These are phyloP conservation scores for Diaporthe longicolla DNA, from an alignment of 2,329 filamentous ascomycete genomes.

Conservation along the genomic window DNA sequence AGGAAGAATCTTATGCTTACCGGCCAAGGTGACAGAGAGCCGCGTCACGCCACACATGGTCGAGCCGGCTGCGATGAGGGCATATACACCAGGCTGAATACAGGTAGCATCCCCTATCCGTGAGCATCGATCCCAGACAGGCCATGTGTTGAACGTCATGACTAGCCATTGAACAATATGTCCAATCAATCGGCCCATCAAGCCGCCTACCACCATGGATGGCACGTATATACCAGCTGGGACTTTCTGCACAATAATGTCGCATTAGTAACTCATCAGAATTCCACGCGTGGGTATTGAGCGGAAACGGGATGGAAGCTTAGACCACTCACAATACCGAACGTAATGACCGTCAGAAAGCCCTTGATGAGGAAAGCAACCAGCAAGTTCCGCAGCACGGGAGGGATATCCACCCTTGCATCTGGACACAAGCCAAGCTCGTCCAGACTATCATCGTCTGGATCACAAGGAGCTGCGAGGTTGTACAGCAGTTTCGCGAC, in stretches of 20 bases:
- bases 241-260: constrained; percentile 73
- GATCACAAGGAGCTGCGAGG: constrained; percentile 88
- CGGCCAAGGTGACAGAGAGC: constrained; percentile 88
- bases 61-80: constrained; percentile 91
- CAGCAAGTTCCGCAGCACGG: constrained; percentile 78
- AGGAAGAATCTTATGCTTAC: not conserved
- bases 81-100: constrained; percentile 97
- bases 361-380: constrained; percentile 92
- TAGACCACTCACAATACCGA: constrained; percentile 78
- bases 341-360: constrained; percentile 88
- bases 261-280: not conserved
- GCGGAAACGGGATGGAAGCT: not conserved
- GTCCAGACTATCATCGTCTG: constrained; percentile 73
- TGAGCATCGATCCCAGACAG: constrained; percentile 82
- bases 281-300: not conserved
- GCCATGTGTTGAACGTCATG: constrained; percentile 77
- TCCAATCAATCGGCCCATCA: constrained; percentile 90
- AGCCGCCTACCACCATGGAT: constrained; percentile 96
- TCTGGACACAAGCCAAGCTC: constrained; percentile 83
- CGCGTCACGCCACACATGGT: constrained; percentile 99
- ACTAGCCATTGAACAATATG: constrained; percentile 88
- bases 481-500: constrained; percentile 94
- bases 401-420: constrained; percentile 80
- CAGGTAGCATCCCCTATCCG: constrained; percentile 81
- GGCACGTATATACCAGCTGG: constrained; percentile 98